phyloP scores from a whole-genome alignment of 768 basidiomycete species.

The Rhizopogon vinicolor region DNA sequence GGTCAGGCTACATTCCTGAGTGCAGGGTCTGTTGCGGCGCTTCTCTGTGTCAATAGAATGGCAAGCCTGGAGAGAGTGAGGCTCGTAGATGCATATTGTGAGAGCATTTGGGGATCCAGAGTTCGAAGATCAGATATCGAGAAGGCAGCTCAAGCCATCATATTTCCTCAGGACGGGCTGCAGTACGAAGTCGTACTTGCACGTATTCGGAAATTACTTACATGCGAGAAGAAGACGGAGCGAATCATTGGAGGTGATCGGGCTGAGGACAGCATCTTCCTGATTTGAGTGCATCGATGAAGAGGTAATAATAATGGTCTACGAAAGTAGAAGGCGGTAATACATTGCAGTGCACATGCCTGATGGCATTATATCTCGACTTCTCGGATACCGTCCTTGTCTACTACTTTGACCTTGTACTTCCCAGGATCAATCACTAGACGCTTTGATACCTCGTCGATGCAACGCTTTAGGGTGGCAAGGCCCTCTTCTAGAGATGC shows the following conservation, averaged over 20 bases:
- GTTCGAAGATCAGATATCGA: constrained; percentile 47
- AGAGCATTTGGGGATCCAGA: constrained; percentile 56
- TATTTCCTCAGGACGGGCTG: constrained; percentile 3
- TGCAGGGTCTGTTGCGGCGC: constrained; percentile 33
- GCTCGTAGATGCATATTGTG: constrained; percentile 50
- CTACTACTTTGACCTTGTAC: constrained; percentile 89
- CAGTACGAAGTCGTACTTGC: constrained; percentile 17
- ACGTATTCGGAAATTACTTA: constrained; percentile 35
- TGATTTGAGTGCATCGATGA: constrained; percentile 9
- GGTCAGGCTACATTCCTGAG: constrained; percentile 47
- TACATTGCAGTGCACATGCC: neutral
- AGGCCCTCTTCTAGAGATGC: constrained; percentile 84
- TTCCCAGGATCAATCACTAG: constrained; percentile 73
- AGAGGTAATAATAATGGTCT: neutral
- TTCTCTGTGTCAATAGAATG: constrained; percentile 24
- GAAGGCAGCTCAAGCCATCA: constrained; percentile 18
- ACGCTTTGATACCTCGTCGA: constrained; percentile 83
- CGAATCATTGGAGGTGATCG: constrained; percentile 51
- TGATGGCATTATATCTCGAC: constrained; percentile 55
- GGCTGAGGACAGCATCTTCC: constrained; percentile 24
- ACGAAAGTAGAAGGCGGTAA: neutral
- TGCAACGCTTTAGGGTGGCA: constrained; percentile 77
- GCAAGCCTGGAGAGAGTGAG: constrained; percentile 29
- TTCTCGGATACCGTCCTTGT: constrained; percentile 85
- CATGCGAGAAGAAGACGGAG: constrained; percentile 49